These are phyloP conservation scores for Tetracladium setigerum DNA, from an alignment of 495 filamentous ascomycete species.

Conservation along the genomic window DNA sequence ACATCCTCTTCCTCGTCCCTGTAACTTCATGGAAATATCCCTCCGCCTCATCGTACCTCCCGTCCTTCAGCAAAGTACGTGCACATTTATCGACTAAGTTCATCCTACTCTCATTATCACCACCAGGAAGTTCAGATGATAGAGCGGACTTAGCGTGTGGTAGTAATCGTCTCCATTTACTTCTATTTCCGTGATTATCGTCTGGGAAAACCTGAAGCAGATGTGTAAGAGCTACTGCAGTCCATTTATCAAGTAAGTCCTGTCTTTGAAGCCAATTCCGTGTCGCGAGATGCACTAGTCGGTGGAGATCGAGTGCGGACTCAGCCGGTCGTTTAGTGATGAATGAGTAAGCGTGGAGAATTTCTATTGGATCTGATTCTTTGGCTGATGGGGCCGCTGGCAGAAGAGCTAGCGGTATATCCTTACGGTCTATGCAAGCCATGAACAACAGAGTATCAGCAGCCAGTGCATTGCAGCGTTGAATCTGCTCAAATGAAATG, in stretches of 20 bases:
- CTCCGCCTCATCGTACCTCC: slow-evolving; percentile 12
- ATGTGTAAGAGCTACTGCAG: slow-evolving; percentile 4
- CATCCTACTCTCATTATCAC: slow-evolving; percentile 1
- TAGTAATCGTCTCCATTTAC: slow-evolving; percentile 9
- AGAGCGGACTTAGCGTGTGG: slow-evolving; percentile 10
- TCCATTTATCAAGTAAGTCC: slow-evolving; percentile 3
- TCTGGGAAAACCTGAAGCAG: slow-evolving; percentile 9
- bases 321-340: slow-evolving; percentile 7
- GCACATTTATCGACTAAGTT: slow-evolving; percentile 3
- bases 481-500: slow-evolving; percentile 41
- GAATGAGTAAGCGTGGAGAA: slow-evolving; percentile 7
- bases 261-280: slow-evolving; percentile 27
- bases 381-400: slow-evolving; percentile 3
- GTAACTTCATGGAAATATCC: slow-evolving; percentile 13
- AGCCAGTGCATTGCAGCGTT: slow-evolving; percentile 25
- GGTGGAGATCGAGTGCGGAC: slow-evolving; percentile 27
- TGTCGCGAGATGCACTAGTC: slow-evolving; percentile 38
- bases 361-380: slow-evolving; percentile 7
- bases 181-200: slow-evolving; percentile 9
- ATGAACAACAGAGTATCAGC: slow-evolving; percentile 33
- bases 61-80: slow-evolving; percentile 1
- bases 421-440: slow-evolving; percentile 7
- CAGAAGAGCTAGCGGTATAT: slow-evolving; percentile 12
- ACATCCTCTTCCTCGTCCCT: slow-evolving; percentile 10
- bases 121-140: neutral